phyloP scores from a whole-genome alignment of 495 filamentous ascomycete genomes.

The Aspergillus avenaceus region DNA sequence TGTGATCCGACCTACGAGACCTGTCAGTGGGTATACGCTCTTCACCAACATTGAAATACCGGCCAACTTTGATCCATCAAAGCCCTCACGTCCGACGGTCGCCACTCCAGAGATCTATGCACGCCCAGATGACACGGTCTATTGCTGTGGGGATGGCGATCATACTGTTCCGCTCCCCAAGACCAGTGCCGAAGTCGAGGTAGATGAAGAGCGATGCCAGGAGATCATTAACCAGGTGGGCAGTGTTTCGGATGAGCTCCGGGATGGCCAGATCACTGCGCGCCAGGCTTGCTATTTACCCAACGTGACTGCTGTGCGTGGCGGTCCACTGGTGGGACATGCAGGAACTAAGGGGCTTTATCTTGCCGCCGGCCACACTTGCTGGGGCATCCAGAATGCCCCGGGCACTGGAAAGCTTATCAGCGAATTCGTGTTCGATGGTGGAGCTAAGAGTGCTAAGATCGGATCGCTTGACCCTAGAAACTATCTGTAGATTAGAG shows the following conservation, averaged over 20 bases:
- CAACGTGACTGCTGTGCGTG: conserved; percentile 57
- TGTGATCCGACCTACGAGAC: conserved; percentile 66
- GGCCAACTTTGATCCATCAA: conserved; percentile 46
- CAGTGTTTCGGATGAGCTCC: conserved; percentile 71
- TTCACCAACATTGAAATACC: conserved; percentile 89
- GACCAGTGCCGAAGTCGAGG: conserved; percentile 71
- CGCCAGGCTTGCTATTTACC: conserved; percentile 94
- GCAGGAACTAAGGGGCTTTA: conserved; percentile 73
- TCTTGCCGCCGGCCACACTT: conserved; percentile 88
- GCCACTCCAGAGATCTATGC: conserved; percentile 93
- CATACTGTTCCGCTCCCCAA: conserved; percentile 67
- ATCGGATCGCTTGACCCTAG: conserved; percentile 68
- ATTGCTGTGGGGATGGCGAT: conserved; percentile 92
- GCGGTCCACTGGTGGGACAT: conserved; percentile 73
- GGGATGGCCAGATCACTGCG: conserved; percentile 70
- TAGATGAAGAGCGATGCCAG: conserved; percentile 74
- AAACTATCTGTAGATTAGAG: conserved; percentile 34
- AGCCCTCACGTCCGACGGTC: conserved; percentile 51
- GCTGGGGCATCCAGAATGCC: conserved; percentile 97
- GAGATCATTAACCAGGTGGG: conserved; percentile 81
- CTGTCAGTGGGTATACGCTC: conserved; percentile 81
- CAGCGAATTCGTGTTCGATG: conserved; percentile 81
- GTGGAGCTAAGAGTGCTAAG: conserved; percentile 69
- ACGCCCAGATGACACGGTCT: conserved; percentile 81
- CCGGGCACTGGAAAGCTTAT: conserved; percentile 88